Percentiles rank a stretch among this genome's conserved stretches.
These are phyloP conservation scores for Boletus fagicola DNA, from an alignment of 768 basidiomycete species.

Conservation along the genomic window DNA sequence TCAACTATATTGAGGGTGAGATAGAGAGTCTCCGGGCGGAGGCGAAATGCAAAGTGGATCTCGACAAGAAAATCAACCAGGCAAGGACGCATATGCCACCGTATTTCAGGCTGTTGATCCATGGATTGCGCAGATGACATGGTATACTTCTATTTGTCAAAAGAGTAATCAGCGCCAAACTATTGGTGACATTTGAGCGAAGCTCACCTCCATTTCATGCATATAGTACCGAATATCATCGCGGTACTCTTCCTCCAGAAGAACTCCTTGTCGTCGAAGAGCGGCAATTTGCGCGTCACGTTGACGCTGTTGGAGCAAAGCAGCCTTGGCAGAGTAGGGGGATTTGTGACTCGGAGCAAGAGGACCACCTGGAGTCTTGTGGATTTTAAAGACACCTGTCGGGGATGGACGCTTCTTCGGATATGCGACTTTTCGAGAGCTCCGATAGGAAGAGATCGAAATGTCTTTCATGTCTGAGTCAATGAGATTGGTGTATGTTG, in stretches of 20 bases:
- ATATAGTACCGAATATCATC: conserved; percentile 93
- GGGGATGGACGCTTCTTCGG: conserved; percentile 86
- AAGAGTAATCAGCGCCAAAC: conserved; percentile 8
- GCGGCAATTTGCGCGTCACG: conserved; percentile 68
- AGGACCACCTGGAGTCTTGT: conserved; percentile 50
- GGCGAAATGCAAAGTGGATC: conserved; percentile 95
- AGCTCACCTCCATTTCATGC: conserved; percentile 96
- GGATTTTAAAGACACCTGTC: conserved; percentile 68
- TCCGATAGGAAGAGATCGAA: conserved; percentile 54
- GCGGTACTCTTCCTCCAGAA: conserved; percentile 93
- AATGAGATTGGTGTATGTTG: conserved; percentile 32
- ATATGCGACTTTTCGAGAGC: conserved; percentile 65
- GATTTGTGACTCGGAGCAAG: conserved; percentile 55
- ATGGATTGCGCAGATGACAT: conserved; percentile 93
- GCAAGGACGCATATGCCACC: conserved; percentile 99
- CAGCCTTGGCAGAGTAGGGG: conserved; percentile 63
- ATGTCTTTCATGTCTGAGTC: conserved; percentile 73
- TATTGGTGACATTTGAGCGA: background rate
- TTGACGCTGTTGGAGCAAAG: conserved; percentile 61
- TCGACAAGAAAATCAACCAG: conserved; percentile 99
- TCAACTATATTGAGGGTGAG: conserved; percentile 99
- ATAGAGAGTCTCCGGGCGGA: conserved; percentile 97
- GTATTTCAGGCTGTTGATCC: conserved; percentile 98
- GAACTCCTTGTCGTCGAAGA: conserved; percentile 66
- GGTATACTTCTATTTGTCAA: conserved; percentile 61